These are phyloP conservation scores for Plantago coronopus DNA, from an alignment of 305 asterid species.

Conservation along the genomic window DNA sequence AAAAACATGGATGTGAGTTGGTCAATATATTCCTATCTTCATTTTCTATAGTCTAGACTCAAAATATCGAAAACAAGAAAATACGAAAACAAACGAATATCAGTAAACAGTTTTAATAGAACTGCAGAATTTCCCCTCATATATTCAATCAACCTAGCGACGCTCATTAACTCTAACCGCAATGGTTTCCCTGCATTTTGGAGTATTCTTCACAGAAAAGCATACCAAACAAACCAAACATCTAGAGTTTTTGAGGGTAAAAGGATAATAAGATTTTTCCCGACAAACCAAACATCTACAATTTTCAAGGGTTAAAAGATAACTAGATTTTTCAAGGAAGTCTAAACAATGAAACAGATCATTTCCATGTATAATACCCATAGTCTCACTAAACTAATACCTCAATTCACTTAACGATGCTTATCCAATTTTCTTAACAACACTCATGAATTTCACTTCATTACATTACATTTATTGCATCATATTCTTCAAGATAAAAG, in stretches of 20 bases:
- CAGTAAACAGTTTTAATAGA: neutral
- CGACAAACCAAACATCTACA: neutral
- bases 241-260: neutral
- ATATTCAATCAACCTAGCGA: slow-evolving; percentile 2
- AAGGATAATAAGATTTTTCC: too few relatives aligned
- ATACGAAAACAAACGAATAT: neutral
- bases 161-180: neutral
- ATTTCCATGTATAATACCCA: too few relatives aligned
- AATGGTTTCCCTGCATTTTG: neutral
- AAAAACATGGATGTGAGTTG: slow-evolving; percentile 39
- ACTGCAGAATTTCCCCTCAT: neutral
- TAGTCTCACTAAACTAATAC: too few relatives aligned
- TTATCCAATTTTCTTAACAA: too few relatives aligned
- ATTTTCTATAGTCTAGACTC: neutral
- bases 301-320: too few relatives aligned
- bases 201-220: neutral
- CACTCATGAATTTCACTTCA: too few relatives aligned
- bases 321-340: too few relatives aligned
- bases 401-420: too few relatives aligned
- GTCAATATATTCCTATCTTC: slow-evolving; percentile 15
- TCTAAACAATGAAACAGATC: too few relatives aligned
- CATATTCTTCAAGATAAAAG: too few relatives aligned
- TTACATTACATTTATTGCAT: too few relatives aligned
- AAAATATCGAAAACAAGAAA: neutral
- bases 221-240: neutral